Conservation (phyloP, 257 asterid genomes). For the Eustoma russellianum region DNA sequence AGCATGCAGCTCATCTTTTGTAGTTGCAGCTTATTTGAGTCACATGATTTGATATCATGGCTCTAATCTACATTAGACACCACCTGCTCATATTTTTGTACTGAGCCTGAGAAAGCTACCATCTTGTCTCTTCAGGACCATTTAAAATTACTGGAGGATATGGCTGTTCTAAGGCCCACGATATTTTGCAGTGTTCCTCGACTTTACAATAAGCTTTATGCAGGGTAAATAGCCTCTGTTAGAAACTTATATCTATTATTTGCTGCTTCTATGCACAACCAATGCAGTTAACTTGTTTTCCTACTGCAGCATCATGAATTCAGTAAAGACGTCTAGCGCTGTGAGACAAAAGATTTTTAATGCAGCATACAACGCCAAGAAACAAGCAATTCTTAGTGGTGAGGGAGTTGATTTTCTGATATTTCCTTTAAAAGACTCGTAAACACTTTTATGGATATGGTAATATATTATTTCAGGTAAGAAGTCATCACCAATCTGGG, state of each 20-base stretch:
- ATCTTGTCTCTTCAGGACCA: constrained; percentile 54
- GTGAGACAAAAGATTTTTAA: constrained; percentile 69
- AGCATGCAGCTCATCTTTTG: too few species aligned
- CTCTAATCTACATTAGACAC: too few species aligned
- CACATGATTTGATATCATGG: too few species aligned
- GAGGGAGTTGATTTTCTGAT: constrained; percentile 9
- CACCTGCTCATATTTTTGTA: background rate
- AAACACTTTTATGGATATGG: background rate
- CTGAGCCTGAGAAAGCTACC: background rate
- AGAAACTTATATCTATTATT: constrained; percentile 9
- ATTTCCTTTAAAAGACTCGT: background rate
- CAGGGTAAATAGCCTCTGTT: constrained; percentile 41
- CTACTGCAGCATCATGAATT: constrained; percentile 57
- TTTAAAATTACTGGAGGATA: constrained; percentile 84
- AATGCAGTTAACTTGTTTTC: background rate
- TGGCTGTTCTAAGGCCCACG: constrained; percentile 83
- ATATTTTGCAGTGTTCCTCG: constrained; percentile 95
- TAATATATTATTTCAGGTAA: constrained; percentile 36
- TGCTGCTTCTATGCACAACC: background rate
- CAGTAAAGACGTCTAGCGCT: constrained; percentile 67
- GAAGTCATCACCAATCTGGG: constrained; percentile 88
- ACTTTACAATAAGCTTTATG: constrained; percentile 72
- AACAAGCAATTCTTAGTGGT: constrained; percentile 77
- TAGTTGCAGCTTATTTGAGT: too few species aligned
- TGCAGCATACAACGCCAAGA: constrained; percentile 82